Percentiles rank a stretch among this genome's conserved stretches.
These are phyloP conservation scores for Saussurea involucrata DNA, from an alignment of 129 eudicot genomes.

Conservation along the genomic window DNA sequence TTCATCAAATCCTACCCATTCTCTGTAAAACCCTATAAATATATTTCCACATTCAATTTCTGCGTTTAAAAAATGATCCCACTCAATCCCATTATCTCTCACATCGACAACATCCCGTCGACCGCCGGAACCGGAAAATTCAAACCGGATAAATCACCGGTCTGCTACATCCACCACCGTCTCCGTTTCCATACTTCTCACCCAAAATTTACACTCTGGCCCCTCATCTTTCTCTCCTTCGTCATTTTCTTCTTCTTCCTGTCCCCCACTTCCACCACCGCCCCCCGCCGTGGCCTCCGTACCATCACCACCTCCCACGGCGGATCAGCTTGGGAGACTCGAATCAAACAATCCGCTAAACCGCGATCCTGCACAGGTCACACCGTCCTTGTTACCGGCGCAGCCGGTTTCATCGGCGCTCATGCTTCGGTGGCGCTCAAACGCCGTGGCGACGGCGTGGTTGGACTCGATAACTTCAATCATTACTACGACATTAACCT, in stretches of 20 bases:
- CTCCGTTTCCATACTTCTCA: conserved; percentile 42
- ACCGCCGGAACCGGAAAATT: conserved; percentile 62
- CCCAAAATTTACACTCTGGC: conserved; percentile 55
- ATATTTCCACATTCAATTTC: not conserved
- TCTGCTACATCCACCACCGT: conserved; percentile 35
- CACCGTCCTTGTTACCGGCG: conserved; percentile 56
- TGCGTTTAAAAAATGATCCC: conserved; percentile 26
- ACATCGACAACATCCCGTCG: conserved; percentile 41
- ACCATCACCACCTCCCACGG: conserved; percentile 12
- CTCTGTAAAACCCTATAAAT: not conserved
- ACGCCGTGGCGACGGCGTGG: conserved; percentile 53
- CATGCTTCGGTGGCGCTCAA: conserved; percentile 44
- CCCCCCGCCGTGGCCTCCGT: conserved; percentile 32
- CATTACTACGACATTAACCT: conserved; percentile 39
- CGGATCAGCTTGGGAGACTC: conserved; percentile 38
- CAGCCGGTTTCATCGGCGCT: conserved; percentile 50
- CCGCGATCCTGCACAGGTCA: conserved; percentile 28
- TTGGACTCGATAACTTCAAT: conserved; percentile 56
- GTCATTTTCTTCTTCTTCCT: conserved; percentile 33
- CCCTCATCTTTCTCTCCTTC: conserved; percentile 36
- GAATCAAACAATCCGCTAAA: conserved; percentile 42
- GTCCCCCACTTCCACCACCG: conserved; percentile 36
- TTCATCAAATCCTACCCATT: not conserved
- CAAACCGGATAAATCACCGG: conserved; percentile 39
- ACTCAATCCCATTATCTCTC: conserved; percentile 36